Evolutionary conservation across 129 eudicot genomes (phyloP).

Genomic region (Kitagawia praeruptora): DNA sequence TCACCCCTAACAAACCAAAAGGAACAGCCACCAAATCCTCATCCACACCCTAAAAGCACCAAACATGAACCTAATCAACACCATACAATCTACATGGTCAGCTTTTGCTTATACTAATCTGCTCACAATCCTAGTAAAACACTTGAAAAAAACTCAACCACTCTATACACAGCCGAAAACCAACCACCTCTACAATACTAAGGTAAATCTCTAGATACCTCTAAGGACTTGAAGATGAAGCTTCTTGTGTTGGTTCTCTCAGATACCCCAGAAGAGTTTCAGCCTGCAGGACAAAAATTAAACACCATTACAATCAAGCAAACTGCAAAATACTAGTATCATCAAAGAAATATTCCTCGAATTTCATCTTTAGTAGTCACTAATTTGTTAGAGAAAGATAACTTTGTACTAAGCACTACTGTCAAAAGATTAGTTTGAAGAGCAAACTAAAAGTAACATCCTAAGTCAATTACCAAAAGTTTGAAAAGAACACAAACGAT

Average conservation of each 20-base stretch:
- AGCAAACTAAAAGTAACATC: background rate
- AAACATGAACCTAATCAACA: slow-evolving; percentile 22
- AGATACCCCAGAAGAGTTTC: slow-evolving; percentile 65
- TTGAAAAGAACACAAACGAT: background rate
- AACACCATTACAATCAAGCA: slow-evolving; percentile 6
- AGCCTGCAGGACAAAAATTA: slow-evolving; percentile 47
- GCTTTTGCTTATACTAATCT: slow-evolving; percentile 23
- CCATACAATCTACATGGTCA: slow-evolving; percentile 29
- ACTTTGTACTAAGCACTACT: background rate
- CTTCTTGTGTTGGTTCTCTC: slow-evolving; percentile 87
- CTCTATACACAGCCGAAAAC: slow-evolving; percentile 50
- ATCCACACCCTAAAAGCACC: slow-evolving; percentile 13
- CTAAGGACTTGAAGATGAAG: slow-evolving; percentile 69
- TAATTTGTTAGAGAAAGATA: background rate
- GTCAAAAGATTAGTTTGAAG: background rate
- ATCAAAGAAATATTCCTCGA: background rate
- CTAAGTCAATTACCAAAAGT: background rate
- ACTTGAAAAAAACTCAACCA: slow-evolving; percentile 28
- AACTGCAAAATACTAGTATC: background rate
- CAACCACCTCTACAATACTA: slow-evolving; percentile 18
- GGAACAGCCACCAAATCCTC: slow-evolving; percentile 23
- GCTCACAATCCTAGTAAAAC: slow-evolving; percentile 7
- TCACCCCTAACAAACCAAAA: slow-evolving; percentile 17
- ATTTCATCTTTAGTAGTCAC: background rate
- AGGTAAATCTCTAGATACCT: slow-evolving; percentile 7